Evolutionary conservation across 1,284 basidiomycete species (phyloP).

Genomic region (Bjerkandera adusta): DNA sequence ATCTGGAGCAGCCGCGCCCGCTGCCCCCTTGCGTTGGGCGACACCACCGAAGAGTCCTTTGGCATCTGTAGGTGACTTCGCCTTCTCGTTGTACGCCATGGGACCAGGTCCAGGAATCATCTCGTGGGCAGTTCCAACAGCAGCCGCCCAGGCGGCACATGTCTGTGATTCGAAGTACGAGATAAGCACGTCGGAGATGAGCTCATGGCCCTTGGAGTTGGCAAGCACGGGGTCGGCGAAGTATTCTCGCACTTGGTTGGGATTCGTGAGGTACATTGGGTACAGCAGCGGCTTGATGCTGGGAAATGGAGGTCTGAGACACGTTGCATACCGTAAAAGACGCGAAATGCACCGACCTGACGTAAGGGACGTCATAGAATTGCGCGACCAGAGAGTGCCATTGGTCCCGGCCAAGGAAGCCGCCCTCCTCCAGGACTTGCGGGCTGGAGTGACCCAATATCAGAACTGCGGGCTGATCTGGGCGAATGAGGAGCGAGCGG

Average conservation of each 20-base stretch:
- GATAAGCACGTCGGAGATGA: slow-evolving; percentile 83
- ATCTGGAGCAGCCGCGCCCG: slow-evolving; percentile 28
- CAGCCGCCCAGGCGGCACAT: slow-evolving; percentile 81
- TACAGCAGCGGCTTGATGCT: slow-evolving; percentile 83
- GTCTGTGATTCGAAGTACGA: slow-evolving; percentile 87
- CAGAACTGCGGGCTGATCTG: slow-evolving; percentile 86
- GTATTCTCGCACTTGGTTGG: slow-evolving; percentile 67
- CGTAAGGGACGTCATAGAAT: slow-evolving; percentile 93
- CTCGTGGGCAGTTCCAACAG: slow-evolving; percentile 64
- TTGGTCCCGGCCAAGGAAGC: slow-evolving; percentile 86
- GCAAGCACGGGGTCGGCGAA: slow-evolving; percentile 86
- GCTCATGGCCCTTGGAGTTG: slow-evolving; percentile 74
- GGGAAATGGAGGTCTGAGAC: too few relatives aligned
- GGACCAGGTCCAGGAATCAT: slow-evolving; percentile 46
- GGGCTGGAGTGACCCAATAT: slow-evolving; percentile 91
- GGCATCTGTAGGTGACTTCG: slow-evolving; percentile 38
- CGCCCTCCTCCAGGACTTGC: slow-evolving; percentile 74
- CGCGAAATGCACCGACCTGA: slow-evolving; percentile 48
- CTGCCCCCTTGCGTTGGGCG: slow-evolving; percentile 60
- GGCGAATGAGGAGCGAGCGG: slow-evolving; percentile 84
- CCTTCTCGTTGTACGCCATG: slow-evolving; percentile 26
- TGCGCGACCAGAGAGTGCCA: slow-evolving; percentile 88
- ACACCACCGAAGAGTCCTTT: slow-evolving; percentile 73
- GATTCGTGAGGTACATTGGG: slow-evolving; percentile 76
- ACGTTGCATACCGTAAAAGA: neutral